Evolutionary conservation across 2,329 filamentous ascomycete species (phyloP).

Genomic region (Mycocentrospora acerina): DNA sequence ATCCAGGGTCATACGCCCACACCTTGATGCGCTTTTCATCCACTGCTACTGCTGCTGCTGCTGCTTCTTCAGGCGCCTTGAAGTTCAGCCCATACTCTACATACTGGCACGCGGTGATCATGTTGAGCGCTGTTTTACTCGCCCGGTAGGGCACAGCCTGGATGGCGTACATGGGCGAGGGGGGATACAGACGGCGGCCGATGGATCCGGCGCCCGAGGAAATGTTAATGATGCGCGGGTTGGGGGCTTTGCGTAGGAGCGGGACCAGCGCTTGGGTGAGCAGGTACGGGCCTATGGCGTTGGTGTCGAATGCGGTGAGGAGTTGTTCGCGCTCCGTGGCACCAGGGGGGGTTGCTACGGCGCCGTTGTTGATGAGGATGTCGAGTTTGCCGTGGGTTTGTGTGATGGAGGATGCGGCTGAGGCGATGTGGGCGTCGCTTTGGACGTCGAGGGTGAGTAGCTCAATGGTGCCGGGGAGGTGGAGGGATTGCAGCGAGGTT

Average conservation of each 20-base stretch:
- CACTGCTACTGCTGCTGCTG: too few relatives aligned
- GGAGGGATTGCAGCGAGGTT: slow-evolving; percentile 27
- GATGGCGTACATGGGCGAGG: slow-evolving; percentile 28
- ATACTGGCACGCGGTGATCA: slow-evolving; percentile 38
- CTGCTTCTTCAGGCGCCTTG: neutral
- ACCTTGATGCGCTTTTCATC: slow-evolving; percentile 33
- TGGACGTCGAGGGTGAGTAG: slow-evolving; percentile 47
- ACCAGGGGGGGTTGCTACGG: slow-evolving; percentile 20
- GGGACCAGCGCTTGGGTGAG: slow-evolving; percentile 22
- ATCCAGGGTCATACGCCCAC: slow-evolving; percentile 43
- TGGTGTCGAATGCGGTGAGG: slow-evolving; percentile 28
- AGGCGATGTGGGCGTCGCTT: slow-evolving; percentile 45
- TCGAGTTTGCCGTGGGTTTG: slow-evolving; percentile 38
- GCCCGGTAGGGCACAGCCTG: slow-evolving; percentile 35
- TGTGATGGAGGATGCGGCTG: slow-evolving; percentile 34
- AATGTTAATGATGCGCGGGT: slow-evolving; percentile 40
- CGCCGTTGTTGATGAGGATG: slow-evolving; percentile 45
- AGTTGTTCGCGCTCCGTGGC: slow-evolving; percentile 29
- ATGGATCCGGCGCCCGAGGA: slow-evolving; percentile 40
- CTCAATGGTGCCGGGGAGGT: slow-evolving; percentile 34
- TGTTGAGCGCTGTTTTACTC: slow-evolving; percentile 44
- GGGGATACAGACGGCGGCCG: slow-evolving; percentile 24
- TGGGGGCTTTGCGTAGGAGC: slow-evolving; percentile 16
- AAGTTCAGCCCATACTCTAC: slow-evolving; percentile 20
- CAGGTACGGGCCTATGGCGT: slow-evolving; percentile 29